phyloP scores from a whole-genome alignment of 148 eudicot genomes.

The Simmondsia chinensis region DNA sequence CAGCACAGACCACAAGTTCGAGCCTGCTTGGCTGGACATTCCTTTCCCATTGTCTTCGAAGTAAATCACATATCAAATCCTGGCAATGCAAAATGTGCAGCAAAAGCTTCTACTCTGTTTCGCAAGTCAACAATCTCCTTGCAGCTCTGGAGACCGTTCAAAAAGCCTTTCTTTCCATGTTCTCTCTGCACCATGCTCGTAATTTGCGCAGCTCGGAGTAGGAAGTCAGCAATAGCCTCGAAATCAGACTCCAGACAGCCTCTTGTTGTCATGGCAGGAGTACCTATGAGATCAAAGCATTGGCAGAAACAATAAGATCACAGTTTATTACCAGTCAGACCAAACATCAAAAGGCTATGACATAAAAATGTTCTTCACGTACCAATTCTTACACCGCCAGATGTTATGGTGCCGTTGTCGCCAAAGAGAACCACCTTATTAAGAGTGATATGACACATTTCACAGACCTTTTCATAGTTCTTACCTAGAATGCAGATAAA shows the following conservation, averaged over 20 bases:
- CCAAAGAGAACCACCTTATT: constrained; percentile 72
- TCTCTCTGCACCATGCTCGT: constrained; percentile 48
- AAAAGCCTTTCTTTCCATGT: constrained; percentile 58
- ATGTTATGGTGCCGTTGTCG: constrained; percentile 70
- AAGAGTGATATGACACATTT: constrained; percentile 76
- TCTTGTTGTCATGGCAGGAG: constrained; percentile 97
- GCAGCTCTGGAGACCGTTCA: constrained; percentile 52
- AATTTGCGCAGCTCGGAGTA: constrained; percentile 69
- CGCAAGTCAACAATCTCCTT: constrained; percentile 66
- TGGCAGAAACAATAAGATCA: background rate
- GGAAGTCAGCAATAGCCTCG: constrained; percentile 76
- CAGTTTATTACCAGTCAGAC: background rate
- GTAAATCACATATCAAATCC: constrained; percentile 47
- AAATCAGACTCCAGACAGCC: constrained; percentile 85
- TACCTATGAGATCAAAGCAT: constrained; percentile 1
- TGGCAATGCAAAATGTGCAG: constrained; percentile 76
- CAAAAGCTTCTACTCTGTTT: constrained; percentile 60
- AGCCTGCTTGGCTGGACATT: too few relatives aligned
- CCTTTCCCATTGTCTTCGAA: too few relatives aligned
- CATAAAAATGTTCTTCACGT: background rate
- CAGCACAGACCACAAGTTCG: too few relatives aligned
- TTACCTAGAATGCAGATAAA: constrained; percentile 39
- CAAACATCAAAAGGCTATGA: too few relatives aligned
- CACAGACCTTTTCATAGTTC: constrained; percentile 83
- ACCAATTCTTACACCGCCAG: constrained; percentile 64